Percentiles rank a stretch among this genome's conserved stretches.
Evolutionary conservation across 345 rosid species (phyloP).

Genomic region (Iberis pinnata): DNA sequence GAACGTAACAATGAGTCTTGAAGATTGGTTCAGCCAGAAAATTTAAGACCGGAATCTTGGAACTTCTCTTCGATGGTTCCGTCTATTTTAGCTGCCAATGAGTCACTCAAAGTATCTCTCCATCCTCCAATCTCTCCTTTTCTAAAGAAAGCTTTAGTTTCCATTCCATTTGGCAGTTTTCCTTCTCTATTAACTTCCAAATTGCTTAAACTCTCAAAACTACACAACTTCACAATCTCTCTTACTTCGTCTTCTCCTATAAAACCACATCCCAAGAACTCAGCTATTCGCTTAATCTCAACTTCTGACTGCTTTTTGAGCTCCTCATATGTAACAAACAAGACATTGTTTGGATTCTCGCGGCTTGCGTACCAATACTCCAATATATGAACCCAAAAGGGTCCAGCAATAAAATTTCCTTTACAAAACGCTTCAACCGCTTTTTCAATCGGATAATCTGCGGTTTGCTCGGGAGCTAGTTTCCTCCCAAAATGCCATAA

Average conservation of each 20-base stretch:
- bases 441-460: constrained; percentile 28
- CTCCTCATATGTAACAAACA: constrained; percentile 35
- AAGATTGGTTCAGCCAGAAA: constrained; percentile 14
- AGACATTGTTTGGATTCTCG: constrained; percentile 16
- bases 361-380: constrained; percentile 31
- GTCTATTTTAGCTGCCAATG: constrained; percentile 30
- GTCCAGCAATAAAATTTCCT: constrained; percentile 37
- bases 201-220: constrained; percentile 34
- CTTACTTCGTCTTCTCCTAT: constrained; percentile 33
- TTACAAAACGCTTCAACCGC: constrained; percentile 38
- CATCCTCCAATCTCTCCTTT: constrained; percentile 56
- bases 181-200: constrained; percentile 43
- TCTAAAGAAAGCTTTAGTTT: constrained; percentile 31
- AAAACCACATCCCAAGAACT: constrained; percentile 43
- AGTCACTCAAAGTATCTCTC: constrained; percentile 33
- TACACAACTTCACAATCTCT: constrained; percentile 26
- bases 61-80: constrained; percentile 12
- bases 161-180: constrained; percentile 27
- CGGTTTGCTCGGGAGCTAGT: constrained; percentile 24
- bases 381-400: constrained; percentile 31
- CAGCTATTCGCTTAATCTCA: constrained; percentile 32
- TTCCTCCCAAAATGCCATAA: constrained; percentile 51
- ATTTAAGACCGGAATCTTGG: constrained; percentile 27
- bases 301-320: constrained; percentile 11
- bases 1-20: not conserved